These are phyloP conservation scores for Dryas octopetala DNA, from an alignment of 306 rosid species.

Conservation along the genomic window DNA sequence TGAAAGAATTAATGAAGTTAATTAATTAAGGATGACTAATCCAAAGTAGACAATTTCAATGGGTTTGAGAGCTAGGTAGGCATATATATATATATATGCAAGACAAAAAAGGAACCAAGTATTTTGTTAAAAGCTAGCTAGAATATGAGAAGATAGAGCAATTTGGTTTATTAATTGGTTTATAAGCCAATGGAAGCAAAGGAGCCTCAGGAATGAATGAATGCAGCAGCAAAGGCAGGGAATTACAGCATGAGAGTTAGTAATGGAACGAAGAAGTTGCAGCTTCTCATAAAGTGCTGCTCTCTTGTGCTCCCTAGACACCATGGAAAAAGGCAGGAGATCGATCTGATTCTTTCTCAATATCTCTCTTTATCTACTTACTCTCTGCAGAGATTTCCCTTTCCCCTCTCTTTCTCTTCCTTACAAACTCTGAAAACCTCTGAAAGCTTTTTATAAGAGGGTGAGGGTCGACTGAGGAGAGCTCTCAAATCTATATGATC, in stretches of 20 bases:
- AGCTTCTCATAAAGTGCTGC: slow-evolving; percentile 89
- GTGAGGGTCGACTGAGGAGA: slow-evolving; percentile 32
- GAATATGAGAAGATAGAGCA: no score
- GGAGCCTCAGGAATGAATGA: slow-evolving; percentile 17
- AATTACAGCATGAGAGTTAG: slow-evolving; percentile 95
- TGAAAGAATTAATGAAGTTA: neutral
- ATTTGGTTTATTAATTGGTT: no score
- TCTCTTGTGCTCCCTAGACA: slow-evolving; percentile 87
- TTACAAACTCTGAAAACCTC: slow-evolving; percentile 36
- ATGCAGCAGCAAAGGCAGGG: slow-evolving; percentile 22
- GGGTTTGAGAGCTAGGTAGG: neutral
- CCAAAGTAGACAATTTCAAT: neutral
- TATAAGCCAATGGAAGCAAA: slow-evolving; percentile 42
- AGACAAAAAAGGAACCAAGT: neutral
- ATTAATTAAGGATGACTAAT: neutral
- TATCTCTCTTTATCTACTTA: neutral
- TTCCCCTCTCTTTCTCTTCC: slow-evolving; percentile 15
- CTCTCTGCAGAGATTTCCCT: neutral
- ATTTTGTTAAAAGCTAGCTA: neutral
- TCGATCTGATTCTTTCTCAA: slow-evolving; percentile 1
- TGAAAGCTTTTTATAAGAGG: slow-evolving; percentile 52
- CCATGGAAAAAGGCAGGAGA: slow-evolving; percentile 40
- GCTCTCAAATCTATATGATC: slow-evolving; percentile 72
- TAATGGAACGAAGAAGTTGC: slow-evolving; percentile 93
- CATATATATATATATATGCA: neutral